Conservation (phyloP, 192 early-diverging fungal species). For the Dissophora ornata region DNA sequence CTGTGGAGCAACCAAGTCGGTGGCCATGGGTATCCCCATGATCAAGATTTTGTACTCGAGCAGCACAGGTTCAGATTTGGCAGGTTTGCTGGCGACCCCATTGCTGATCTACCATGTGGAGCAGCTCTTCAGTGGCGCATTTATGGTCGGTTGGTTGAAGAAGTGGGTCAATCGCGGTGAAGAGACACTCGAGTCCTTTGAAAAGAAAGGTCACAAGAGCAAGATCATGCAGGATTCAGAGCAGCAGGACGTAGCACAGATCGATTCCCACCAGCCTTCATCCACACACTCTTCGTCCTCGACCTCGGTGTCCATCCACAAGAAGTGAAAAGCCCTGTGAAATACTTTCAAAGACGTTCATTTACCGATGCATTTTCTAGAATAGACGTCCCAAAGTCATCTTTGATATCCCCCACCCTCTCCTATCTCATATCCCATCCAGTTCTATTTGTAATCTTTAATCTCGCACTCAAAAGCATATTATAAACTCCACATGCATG, state of each 20-base stretch:
- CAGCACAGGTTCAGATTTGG: constrained; percentile 54
- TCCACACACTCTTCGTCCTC: background rate
- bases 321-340: no score
- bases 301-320: background rate
- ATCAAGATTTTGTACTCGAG: constrained; percentile 75
- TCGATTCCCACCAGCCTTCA: background rate
- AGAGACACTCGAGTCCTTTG: constrained; percentile 41
- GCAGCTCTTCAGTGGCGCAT: constrained; percentile 73
- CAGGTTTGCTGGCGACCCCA: constrained; percentile 71
- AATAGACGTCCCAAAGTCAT: no score
- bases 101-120: constrained; percentile 79
- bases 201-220: constrained; percentile 9
- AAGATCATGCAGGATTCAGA: background rate
- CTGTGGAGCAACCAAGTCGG: constrained; percentile 80
- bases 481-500: no score
- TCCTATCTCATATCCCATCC: no score
- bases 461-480: no score
- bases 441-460: no score
- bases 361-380: no score
- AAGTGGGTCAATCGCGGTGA: constrained; percentile 64
- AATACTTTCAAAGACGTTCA: no score
- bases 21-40: constrained; percentile 80
- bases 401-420: no score
- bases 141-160: constrained; percentile 66
- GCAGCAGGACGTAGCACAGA: no score